A percentile compares a stretch with the other conserved stretches of the same genome.
Evolutionary conservation across 176 grass and related monocot genomes (phyloP).

Genomic region (Eragrostis curvula): DNA sequence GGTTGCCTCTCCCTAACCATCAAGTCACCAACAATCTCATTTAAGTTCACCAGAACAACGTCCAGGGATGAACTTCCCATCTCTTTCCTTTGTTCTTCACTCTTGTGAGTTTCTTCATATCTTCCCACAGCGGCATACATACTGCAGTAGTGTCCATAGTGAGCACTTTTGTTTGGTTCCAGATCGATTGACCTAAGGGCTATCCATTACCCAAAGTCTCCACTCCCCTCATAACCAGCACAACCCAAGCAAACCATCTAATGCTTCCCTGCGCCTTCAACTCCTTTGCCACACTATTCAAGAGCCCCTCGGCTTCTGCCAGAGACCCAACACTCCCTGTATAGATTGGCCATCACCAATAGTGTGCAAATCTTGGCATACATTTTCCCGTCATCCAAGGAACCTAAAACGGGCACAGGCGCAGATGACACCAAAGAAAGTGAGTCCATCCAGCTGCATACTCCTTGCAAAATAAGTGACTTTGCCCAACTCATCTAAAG

Average conservation of each 20-base stretch:
- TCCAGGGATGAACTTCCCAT: slow-evolving; percentile 50
- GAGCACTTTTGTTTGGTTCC: slow-evolving; percentile 53
- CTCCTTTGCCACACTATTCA: slow-evolving; percentile 53
- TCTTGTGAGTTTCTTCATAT: slow-evolving; percentile 60
- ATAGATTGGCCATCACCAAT: slow-evolving; percentile 84
- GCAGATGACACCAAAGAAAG: slow-evolving; percentile 61
- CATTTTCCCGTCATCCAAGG: slow-evolving; percentile 50
- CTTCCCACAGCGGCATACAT: slow-evolving; percentile 69
- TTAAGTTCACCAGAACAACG: slow-evolving; percentile 63
- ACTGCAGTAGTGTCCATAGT: slow-evolving; percentile 59
- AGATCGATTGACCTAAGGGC: slow-evolving; percentile 67
- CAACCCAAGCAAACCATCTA: slow-evolving; percentile 66
- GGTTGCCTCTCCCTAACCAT: slow-evolving; percentile 49
- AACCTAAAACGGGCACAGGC: slow-evolving; percentile 62
- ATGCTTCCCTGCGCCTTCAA: slow-evolving; percentile 44
- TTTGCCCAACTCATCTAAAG: no score
- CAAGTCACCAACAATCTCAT: slow-evolving; percentile 53
- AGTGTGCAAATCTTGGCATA: slow-evolving; percentile 71
- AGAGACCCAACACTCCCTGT: slow-evolving; percentile 55
- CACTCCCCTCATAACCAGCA: slow-evolving; percentile 59
- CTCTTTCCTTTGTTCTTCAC: slow-evolving; percentile 59
- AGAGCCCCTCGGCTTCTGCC: slow-evolving; percentile 38
- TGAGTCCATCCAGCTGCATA: slow-evolving; percentile 59
- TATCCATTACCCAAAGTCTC: slow-evolving; percentile 60
- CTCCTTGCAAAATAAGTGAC: slow-evolving; percentile 34